Base-by-base conservation (phyloP, 176 grass and related monocot genomes). In the Raddia distichophylla region DNA sequence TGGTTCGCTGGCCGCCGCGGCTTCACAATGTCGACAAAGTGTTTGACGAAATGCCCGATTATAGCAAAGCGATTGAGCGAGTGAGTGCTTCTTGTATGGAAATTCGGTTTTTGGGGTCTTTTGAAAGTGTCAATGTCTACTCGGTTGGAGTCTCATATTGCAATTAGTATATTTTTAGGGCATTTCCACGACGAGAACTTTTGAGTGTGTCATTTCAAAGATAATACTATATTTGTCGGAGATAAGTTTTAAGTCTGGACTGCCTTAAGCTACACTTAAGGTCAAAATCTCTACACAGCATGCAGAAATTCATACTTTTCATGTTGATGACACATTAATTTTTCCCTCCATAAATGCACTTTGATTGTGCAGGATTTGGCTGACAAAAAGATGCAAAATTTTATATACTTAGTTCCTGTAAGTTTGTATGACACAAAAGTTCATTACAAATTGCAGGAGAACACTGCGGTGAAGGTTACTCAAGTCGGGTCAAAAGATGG, bases 401-500 rank as follows among this genome's bases (percentile, higher is more conserved):
- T 43, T 17, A 37, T 7, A 17, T 15, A 57, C 7, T 5, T 17
- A 17, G 17, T 2, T 83, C 13, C 35, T 53, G 16, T 69, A 60
- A 22, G 15, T 34, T 48, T 59, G 32, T 4, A 13, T 34, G 18
- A 42, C 1, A 56, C 62, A 10, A 60, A 40, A 40, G 45, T 52
- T 17, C 62, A 69, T 16, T 54, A 22, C 73, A 8, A 51, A 74
- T 14, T 81, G 37, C 80, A 98, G 94, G 94, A 97, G 73, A 87
- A 98, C 35, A 93, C 86, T 70, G 54, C 83, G 19, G 77, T 68
- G 76, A 90, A 83, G 77, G 69, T 47, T 69, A 86, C 77, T 60
- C 92, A 98, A 66, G 83, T 78, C 43, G 46, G 10, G 33, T 82
- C 46, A 7, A 67, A 76, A 85, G 88, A 87, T 76, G 86, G 95